These are phyloP conservation scores for Simplicillium sp. DNA, from an alignment of 2,329 filamentous ascomycete species.

Conservation along the genomic window DNA sequence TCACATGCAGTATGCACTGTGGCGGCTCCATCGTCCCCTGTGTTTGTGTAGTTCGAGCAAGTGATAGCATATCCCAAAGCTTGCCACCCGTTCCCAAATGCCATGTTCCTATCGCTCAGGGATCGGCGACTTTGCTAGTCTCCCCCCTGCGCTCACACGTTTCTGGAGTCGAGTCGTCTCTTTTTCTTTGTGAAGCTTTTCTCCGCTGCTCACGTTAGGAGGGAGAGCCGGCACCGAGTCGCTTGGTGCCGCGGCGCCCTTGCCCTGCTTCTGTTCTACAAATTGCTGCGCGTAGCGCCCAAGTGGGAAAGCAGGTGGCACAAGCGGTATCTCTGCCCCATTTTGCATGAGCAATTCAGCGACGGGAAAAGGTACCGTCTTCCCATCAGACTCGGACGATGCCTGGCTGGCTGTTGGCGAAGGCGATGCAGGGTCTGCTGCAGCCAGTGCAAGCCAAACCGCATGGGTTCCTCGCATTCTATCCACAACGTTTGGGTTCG, in stretches of 20 bases:
- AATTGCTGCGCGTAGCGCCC: conserved; percentile 74
- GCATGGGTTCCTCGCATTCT: conserved; percentile 81
- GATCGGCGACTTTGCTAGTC: conserved; percentile 57
- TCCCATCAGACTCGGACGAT: conserved; percentile 34
- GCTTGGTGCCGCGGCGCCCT: conserved; percentile 30
- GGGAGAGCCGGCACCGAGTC: conserved; percentile 58
- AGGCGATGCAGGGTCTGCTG: conserved; percentile 81
- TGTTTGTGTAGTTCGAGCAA: conserved; percentile 18
- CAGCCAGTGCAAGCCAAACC: conserved; percentile 83
- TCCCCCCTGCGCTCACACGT: conserved; percentile 66
- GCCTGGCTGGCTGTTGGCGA: conserved; percentile 36
- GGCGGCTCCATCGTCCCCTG: conserved; percentile 7
- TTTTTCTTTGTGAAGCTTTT: conserved; percentile 50
- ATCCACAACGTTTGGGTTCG: conserved; percentile 80
- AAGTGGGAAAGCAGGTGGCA: conserved; percentile 73
- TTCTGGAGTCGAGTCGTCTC: conserved; percentile 62
- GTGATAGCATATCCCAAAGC: conserved; percentile 26
- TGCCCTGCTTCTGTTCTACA: conserved; percentile 64
- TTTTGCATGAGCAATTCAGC: conserved; percentile 91
- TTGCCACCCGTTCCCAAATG: conserved; percentile 28
- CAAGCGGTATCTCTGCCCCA: conserved; percentile 73
- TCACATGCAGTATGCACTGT: not conserved
- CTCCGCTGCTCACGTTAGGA: conserved; percentile 27
- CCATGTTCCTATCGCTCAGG: conserved; percentile 46
- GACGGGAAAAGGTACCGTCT: conserved; percentile 67